Percentiles rank a stretch among this genome's conserved stretches.
phyloP scores from a whole-genome alignment of 306 rosid genomes.

The Datisca glomerata region DNA sequence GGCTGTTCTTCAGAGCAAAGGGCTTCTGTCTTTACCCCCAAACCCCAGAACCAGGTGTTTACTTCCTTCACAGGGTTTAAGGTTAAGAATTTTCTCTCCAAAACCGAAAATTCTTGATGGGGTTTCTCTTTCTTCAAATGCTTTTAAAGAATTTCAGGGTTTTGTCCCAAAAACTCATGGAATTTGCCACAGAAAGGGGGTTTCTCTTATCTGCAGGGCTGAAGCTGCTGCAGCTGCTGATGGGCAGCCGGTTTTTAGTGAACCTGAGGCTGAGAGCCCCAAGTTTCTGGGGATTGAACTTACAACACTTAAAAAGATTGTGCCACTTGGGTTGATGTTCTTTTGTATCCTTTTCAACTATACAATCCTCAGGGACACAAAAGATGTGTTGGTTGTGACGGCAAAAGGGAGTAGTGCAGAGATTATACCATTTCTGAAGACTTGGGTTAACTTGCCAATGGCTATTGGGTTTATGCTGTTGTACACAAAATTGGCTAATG shows the following conservation, averaged over 20 bases:
- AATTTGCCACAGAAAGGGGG: slow-evolving; percentile 15
- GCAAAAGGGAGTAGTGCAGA: slow-evolving; percentile 93
- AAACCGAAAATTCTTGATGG: slow-evolving; percentile 36
- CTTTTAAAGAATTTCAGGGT: slow-evolving; percentile 25
- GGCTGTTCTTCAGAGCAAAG: slow-evolving; percentile 56
- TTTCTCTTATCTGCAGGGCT: slow-evolving; percentile 59
- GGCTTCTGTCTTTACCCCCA: slow-evolving; percentile 62
- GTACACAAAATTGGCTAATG: slow-evolving; percentile 69
- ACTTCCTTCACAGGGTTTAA: slow-evolving; percentile 41
- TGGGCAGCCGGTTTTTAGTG: slow-evolving; percentile 37
- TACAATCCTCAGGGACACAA: slow-evolving; percentile 83
- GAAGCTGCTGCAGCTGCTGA: slow-evolving; percentile 51
- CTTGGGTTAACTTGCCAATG: slow-evolving; percentile 97
- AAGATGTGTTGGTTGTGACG: slow-evolving; percentile 84
- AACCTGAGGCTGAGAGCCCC: slow-evolving; percentile 39
- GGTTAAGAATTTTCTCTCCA: slow-evolving; percentile 32
- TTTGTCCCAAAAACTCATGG: slow-evolving; percentile 7
- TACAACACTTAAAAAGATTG: slow-evolving; percentile 61
- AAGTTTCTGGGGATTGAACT: slow-evolving; percentile 58
- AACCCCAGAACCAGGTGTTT: slow-evolving; percentile 42
- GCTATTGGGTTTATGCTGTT: slow-evolving; percentile 85
- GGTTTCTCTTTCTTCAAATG: slow-evolving; percentile 38
- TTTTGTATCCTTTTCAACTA: slow-evolving; percentile 87
- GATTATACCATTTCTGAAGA: slow-evolving; percentile 84
- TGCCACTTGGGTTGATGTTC: slow-evolving; percentile 89